Evolutionary conservation across 345 rosid species (phyloP), one percentile per base, ranked within the genome.

Genomic region (Nasturtium officinale): DNA sequence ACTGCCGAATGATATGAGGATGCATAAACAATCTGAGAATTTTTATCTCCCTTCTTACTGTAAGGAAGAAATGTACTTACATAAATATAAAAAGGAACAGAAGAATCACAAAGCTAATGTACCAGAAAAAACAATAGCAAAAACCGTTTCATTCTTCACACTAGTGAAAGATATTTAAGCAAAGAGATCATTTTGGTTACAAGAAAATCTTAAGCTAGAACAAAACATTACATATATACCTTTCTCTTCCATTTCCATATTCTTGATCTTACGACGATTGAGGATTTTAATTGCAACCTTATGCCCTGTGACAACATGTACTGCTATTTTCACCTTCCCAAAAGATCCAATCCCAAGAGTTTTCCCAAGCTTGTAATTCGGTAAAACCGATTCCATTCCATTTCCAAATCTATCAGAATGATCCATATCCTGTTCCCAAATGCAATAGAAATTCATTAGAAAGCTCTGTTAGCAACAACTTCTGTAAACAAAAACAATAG

Each of bases 261-360:
- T 86, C 72, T 79, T 83, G 68, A 95, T 88, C 84, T 87, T 89
- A 40, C 86, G 88, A 7, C 96, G 99, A 57, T 90, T 90, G 54
- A 95, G 96, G 65, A 95, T 90, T 86, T 95, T 95, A 77, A 95
- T 83, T 15, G 99, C 99, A 77, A 95, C 99, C 79, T 91, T 90
- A 76, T 83, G 89, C 30, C 96, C 87, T 0, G 99, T 95, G 68
- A 83, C 79, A 28, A 83, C 82, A 82, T 95, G 99, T 81, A 83
- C 89, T 1, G 99, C 99, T 57, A 90, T 82, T 79, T 91, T 95
- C 58, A 95, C 99, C 84, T 95, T 90, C 13, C 99, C 89, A 71
- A 95, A 95, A 25, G 99, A 79, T 37, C 99, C 99, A 58, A 91
- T 89, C 40, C 99, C 99, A 37, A 91, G 90, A 46, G 87, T 90